Conservation (phyloP, 306 rosid species). For the Gynostemma pentaphyllum region DNA sequence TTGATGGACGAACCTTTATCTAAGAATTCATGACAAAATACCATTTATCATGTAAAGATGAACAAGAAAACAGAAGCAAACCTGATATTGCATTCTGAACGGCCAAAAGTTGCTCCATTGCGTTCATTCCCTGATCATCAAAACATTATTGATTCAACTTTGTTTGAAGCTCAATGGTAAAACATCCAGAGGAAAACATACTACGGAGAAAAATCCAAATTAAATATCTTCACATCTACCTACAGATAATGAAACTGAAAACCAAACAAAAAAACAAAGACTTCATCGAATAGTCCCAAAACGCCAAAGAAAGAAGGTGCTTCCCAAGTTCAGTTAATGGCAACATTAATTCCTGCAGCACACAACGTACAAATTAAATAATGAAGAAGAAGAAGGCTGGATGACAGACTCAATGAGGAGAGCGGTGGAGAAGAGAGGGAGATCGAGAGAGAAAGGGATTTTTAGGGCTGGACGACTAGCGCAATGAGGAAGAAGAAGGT, state of each 20-base stretch:
- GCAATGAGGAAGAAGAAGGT: too few species aligned
- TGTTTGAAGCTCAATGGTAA: background rate
- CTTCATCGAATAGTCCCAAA: conserved; percentile 84
- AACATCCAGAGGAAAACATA: background rate
- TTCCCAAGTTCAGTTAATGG: conserved; percentile 62
- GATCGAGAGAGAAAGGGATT: too few species aligned
- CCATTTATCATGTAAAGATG: background rate
- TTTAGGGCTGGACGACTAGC: too few species aligned
- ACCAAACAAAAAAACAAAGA: conserved; percentile 56
- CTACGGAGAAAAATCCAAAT: background rate
- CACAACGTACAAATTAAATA: background rate
- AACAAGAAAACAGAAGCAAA: conserved; percentile 16
- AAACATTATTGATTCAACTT: too few species aligned
- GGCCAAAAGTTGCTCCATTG: conserved; percentile 91
- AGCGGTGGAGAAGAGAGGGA: too few species aligned
- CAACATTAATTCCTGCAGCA: conserved; percentile 67
- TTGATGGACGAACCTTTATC: too few species aligned
- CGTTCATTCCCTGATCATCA: too few species aligned
- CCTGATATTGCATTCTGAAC: conserved; percentile 91
- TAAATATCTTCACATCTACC: conserved; percentile 35
- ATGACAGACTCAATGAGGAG: too few species aligned
- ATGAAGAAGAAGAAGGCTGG: too few species aligned
- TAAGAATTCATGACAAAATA: background rate
- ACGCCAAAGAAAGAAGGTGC: conserved; percentile 53
- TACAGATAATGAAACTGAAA: conserved; percentile 59